Conservation (phyloP, 208 protist genomes). For the Leptomonas pyrrhocoris region DNA sequence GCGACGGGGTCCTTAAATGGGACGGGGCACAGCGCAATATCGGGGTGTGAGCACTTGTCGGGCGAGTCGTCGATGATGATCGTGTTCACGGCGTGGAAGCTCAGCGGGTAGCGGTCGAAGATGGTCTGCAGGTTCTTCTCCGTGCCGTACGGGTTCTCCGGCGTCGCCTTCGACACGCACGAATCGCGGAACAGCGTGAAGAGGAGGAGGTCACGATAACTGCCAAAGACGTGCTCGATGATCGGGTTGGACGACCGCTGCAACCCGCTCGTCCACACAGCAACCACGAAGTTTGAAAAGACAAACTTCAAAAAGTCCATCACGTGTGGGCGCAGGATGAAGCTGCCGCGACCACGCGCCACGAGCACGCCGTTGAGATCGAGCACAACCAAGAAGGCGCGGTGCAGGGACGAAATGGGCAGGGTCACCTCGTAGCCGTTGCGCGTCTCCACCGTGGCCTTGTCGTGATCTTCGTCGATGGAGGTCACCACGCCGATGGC, state of each 20-base stretch:
- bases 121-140: constrained; percentile 88
- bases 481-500: constrained; percentile 81
- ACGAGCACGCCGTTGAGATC: constrained; percentile 92
- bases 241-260: constrained; percentile 85
- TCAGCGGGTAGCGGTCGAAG: constrained; percentile 81
- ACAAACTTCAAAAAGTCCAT: constrained; percentile 83
- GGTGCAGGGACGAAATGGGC: constrained; percentile 50
- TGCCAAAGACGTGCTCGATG: constrained; percentile 85
- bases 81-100: constrained; percentile 89
- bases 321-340: constrained; percentile 75
- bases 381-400: constrained; percentile 85
- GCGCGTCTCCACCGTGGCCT: constrained; percentile 68
- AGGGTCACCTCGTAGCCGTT: constrained; percentile 86
- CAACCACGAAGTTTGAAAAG: constrained; percentile 89
- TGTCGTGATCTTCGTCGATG: constrained; percentile 60
- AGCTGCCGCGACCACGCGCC: constrained; percentile 67
- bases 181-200: constrained; percentile 82
- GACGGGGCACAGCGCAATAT: constrained; percentile 87
- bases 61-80: constrained; percentile 92
- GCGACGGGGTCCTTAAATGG: constrained; percentile 74
- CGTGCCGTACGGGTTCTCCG: constrained; percentile 77
- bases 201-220: constrained; percentile 79
- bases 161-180: constrained; percentile 59
- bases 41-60: constrained; percentile 90
- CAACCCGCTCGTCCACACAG: constrained; percentile 90